Percentiles rank a stretch among this genome's conserved stretches.
phyloP scores from a whole-genome alignment of 2,329 filamentous ascomycete species.

The Neofusicoccum cordaticola region DNA sequence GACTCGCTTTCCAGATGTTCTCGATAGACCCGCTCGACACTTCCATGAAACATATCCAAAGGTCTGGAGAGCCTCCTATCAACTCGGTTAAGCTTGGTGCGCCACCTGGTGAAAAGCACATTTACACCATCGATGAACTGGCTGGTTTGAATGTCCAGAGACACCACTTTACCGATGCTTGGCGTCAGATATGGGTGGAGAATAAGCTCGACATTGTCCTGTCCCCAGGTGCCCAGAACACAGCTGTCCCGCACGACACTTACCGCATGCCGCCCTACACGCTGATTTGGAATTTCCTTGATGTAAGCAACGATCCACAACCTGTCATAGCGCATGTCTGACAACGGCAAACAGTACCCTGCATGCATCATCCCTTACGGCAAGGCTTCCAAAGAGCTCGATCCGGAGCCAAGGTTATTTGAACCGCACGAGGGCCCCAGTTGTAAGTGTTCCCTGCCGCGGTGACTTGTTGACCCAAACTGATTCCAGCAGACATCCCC shows the following conservation, averaged over 20 bases:
- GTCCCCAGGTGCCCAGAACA: conserved; percentile 49
- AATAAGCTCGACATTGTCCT: conserved; percentile 52
- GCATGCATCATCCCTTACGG: conserved; percentile 49
- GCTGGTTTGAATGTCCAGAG: conserved; percentile 43
- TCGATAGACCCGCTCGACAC: conserved; percentile 10
- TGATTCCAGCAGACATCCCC: not conserved
- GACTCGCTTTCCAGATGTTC: not conserved
- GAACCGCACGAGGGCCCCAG: conserved; percentile 33
- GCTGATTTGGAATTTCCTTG: conserved; percentile 51
- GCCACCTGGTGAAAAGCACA: not conserved
- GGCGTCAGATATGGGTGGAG: conserved; percentile 42
- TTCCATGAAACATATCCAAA: not conserved
- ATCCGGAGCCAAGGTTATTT: conserved; percentile 32
- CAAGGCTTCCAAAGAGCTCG: conserved; percentile 42
- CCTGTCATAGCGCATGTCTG: not conserved
- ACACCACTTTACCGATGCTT: conserved; percentile 38
- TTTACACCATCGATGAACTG: conserved; percentile 37
- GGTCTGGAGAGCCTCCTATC: conserved; percentile 5
- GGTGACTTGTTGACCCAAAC: not conserved
- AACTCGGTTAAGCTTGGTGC: not conserved
- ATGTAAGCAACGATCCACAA: conserved; percentile 23
- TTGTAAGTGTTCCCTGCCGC: conserved; percentile 26
- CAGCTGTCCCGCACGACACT: conserved; percentile 40
- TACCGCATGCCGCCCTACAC: conserved; percentile 47
- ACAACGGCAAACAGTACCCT: conserved; percentile 39